Base-by-base conservation (phyloP, 1,284 basidiomycete genomes). In the Microbotryomycetes sp. region DNA sequence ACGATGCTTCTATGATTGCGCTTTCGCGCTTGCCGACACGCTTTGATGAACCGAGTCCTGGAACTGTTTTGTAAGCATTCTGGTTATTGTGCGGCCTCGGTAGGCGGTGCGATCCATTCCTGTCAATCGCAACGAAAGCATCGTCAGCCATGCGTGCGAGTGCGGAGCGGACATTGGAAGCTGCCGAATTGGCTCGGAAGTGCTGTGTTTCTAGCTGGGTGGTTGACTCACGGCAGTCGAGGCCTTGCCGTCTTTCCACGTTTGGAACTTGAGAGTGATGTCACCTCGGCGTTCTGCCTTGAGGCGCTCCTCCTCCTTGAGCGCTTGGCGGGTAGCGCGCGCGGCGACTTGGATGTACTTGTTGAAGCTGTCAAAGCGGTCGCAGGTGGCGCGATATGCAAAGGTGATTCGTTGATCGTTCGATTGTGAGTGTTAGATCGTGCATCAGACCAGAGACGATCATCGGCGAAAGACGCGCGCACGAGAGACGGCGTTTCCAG, bases 261-360 rank as follows among this genome's bases (percentile, higher is more conserved):
- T 72, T 66, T 77, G 76, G 70, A 73, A 76, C 60, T 75, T 74
- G 57, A 77, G 73, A 28, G 72, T 73, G 68, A 75, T 71, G 61
- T 55, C 72, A 50, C 71, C 73, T 52, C 76, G 72, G 59, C 74
- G 72, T 68, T 76, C 75, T 41, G 76, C 75, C 61, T 71, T 68
- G 54, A 74, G 71, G 46, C 76, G 72, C 67, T 75, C 66, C 61
- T 75, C 73, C 70, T 77, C 76, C 73, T 77, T 77, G 68, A 77
- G 74, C 7, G 70, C 73, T 62, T 73, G 70, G 53, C 76, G 74
- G 51, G 75, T 76, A 28, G 76, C 76, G 31, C 74, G 73, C 16
- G 74, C 75, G 52, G 72, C 72, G 68, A 77, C 73, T 56, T 70
- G 65, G 60, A 75, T 74, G 74, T 76, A 77, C 73, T 76, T 76